Evolutionary conservation across 495 filamentous ascomycete genomes (phyloP).

Genomic region (Podospora comata): DNA sequence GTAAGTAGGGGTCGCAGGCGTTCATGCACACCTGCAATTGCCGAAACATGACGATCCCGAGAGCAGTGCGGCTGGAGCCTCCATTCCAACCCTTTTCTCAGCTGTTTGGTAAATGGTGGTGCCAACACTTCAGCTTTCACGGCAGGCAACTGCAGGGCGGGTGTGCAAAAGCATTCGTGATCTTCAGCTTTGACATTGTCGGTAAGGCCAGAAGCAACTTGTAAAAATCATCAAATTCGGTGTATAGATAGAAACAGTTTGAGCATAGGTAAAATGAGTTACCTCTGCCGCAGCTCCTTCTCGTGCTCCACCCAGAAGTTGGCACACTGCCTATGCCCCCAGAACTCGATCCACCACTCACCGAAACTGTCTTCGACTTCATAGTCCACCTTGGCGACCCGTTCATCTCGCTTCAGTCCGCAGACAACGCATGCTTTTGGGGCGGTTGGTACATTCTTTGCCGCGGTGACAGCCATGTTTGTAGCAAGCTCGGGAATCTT

Average conservation of each 20-base stretch:
- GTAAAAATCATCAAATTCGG: background rate
- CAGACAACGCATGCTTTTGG: constrained; percentile 82
- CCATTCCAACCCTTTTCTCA: background rate
- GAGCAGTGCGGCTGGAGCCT: background rate
- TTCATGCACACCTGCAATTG: background rate
- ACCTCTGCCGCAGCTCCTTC: constrained; percentile 61
- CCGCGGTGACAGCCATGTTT: constrained; percentile 56
- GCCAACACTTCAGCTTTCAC: background rate
- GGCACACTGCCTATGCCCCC: constrained; percentile 76
- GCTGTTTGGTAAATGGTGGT: background rate
- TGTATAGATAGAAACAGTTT: background rate
- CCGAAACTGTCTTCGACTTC: constrained; percentile 84
- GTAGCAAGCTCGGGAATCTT: constrained; percentile 68
- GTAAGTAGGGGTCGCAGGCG: background rate
- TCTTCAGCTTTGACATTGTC: background rate
- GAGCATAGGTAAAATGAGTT: background rate
- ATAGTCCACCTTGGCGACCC: constrained; percentile 69
- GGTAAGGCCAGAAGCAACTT: background rate
- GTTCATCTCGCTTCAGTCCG: constrained; percentile 81
- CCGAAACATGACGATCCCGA: background rate
- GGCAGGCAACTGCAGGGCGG: background rate
- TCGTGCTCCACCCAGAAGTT: constrained; percentile 82
- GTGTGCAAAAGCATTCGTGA: background rate
- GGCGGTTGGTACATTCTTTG: constrained; percentile 65
- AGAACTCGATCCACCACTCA: constrained; percentile 94